These are phyloP conservation scores for Carnegiea gigantea DNA, from an alignment of 179 eudicot species.

Conservation along the genomic window DNA sequence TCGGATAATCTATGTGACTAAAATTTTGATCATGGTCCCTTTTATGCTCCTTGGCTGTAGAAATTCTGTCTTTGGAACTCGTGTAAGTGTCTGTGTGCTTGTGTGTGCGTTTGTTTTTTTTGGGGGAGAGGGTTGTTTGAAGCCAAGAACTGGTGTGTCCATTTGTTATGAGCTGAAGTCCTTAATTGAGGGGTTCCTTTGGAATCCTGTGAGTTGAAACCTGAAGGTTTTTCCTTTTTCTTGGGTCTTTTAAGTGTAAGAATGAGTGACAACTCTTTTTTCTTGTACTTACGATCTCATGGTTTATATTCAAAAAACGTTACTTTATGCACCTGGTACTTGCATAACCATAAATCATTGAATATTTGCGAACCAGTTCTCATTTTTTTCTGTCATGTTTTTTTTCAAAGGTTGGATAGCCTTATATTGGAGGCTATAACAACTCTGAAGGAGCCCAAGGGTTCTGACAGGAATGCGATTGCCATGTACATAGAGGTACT, in stretches of 20 bases:
- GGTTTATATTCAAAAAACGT: not conserved
- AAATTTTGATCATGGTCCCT: not conserved
- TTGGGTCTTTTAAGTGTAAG: not conserved
- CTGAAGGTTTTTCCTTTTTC: too few relatives aligned
- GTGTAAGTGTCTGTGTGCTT: too few relatives aligned
- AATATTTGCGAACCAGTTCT: constrained; percentile 7
- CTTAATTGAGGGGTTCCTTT: not conserved
- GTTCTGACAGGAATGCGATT: constrained; percentile 63
- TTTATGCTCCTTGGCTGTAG: not conserved
- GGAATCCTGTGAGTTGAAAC: not conserved
- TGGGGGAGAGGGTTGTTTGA: not conserved
- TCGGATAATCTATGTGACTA: not conserved
- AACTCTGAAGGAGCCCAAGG: constrained; percentile 68
- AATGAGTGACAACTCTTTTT: not conserved
- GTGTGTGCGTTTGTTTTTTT: too few relatives aligned
- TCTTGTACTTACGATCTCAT: not conserved
- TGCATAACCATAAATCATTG: not conserved
- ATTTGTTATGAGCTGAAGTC: constrained; percentile 5
- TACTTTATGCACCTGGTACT: not conserved
- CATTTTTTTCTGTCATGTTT: constrained; percentile 13
- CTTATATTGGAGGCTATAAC: constrained; percentile 66
- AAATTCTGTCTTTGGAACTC: not conserved
- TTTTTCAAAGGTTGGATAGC: constrained; percentile 53
- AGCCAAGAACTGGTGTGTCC: too few relatives aligned
- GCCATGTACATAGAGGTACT: constrained; percentile 74